Evolutionary conservation across 2,329 filamentous ascomycete genomes (phyloP).

Genomic region (Xylariaceae sp.): DNA sequence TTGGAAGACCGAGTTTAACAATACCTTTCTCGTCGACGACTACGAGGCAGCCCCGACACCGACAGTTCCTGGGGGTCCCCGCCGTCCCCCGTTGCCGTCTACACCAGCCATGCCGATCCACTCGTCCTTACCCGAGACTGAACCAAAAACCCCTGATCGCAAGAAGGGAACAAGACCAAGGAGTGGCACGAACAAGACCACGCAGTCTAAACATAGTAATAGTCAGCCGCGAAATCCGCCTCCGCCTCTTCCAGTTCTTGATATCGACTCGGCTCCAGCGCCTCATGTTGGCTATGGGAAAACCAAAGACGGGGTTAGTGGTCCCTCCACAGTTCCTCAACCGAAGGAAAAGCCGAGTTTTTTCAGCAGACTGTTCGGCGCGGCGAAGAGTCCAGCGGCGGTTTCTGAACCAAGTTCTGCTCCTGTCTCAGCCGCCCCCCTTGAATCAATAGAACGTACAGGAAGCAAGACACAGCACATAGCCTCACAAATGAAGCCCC

Average conservation of each 20-base stretch:
- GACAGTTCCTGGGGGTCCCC: conserved; percentile 75
- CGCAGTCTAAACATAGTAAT: conserved; percentile 23
- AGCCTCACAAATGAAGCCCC: conserved; percentile 42
- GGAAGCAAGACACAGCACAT: conserved; percentile 38
- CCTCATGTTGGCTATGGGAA: conserved; percentile 58
- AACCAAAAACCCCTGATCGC: conserved; percentile 26
- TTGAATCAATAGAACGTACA: conserved; percentile 34
- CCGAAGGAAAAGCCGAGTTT: conserved; percentile 76
- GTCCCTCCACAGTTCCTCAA: conserved; percentile 37
- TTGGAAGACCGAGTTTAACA: conserved; percentile 47
- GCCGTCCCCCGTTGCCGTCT: conserved; percentile 35
- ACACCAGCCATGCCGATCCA: conserved; percentile 33
- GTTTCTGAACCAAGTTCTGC: conserved; percentile 16
- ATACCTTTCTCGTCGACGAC: conserved; percentile 50
- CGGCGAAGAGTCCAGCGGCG: conserved; percentile 51
- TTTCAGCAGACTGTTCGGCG: conserved; percentile 88
- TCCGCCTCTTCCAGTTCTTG: conserved; percentile 29
- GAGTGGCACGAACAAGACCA: conserved; percentile 23
- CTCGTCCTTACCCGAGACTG: conserved; percentile 36
- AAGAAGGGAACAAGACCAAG: conserved; percentile 55
- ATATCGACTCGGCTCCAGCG: conserved; percentile 49
- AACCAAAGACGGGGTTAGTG: conserved; percentile 46
- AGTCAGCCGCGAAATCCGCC: conserved; percentile 18
- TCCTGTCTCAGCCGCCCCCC: conserved; percentile 32
- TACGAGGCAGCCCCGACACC: conserved; percentile 84